Conservation (phyloP, 2,329 filamentous ascomycete species). For the Neonectria ditissima region DNA sequence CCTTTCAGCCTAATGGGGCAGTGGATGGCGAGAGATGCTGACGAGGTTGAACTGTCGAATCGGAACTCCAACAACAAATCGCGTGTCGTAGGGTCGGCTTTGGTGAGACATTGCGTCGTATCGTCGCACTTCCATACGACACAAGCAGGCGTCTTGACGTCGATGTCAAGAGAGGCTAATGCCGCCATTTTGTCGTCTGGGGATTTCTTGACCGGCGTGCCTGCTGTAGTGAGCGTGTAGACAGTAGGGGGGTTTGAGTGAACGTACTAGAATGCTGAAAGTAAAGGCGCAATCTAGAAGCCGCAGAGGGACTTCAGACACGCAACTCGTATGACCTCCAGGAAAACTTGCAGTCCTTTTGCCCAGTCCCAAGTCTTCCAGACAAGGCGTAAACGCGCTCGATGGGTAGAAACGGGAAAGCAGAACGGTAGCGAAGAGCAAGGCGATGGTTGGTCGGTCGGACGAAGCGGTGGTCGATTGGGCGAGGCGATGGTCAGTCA, state of each 20-base stretch:
- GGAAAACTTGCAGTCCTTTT: constrained; percentile 22
- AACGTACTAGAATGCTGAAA: neutral
- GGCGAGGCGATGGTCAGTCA: no score
- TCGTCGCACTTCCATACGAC: constrained; percentile 14
- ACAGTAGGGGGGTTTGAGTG: neutral
- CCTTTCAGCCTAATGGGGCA: constrained; percentile 20
- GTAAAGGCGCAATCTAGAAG: constrained; percentile 6
- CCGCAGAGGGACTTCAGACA: constrained; percentile 14
- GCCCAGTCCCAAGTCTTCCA: constrained; percentile 18
- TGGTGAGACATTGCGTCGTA: constrained; percentile 8
- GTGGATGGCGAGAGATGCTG: constrained; percentile 10
- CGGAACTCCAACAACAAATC: constrained; percentile 8
- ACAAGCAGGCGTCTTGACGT: constrained; percentile 15
- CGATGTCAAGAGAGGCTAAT: constrained; percentile 12
- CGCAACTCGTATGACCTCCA: constrained; percentile 14
- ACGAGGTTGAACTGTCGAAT: constrained; percentile 10
- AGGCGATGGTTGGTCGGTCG: neutral
- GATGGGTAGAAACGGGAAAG: constrained; percentile 20
- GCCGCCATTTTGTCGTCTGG: constrained; percentile 8
- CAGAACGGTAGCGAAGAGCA: constrained; percentile 4
- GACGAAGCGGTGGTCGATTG: neutral
- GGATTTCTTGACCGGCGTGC: neutral
- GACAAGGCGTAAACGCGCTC: constrained; percentile 17
- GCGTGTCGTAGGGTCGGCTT: constrained; percentile 18
- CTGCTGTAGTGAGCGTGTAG: constrained; percentile 11